A percentile compares a stretch with the other conserved stretches of the same genome.
Conservation (phyloP, 352 stramenopile genomes). For the Phytophthora foliorum region DNA sequence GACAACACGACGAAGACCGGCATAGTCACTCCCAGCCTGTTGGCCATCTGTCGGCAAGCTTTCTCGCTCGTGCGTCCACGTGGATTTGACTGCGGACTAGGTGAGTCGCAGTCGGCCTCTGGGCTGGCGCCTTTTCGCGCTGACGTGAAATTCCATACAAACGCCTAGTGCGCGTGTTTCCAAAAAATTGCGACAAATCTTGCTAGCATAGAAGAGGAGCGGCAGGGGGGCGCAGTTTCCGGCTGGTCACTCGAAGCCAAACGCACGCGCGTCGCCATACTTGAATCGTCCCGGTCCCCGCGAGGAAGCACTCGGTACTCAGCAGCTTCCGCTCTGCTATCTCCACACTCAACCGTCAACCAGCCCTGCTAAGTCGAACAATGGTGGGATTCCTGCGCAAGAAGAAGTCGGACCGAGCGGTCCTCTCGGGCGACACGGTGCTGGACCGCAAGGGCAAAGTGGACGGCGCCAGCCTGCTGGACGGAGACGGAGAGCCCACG, state of each 20-base stretch:
- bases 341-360: slow-evolving; percentile 11
- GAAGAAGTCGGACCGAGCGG: slow-evolving; percentile 83
- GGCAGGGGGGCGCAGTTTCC: slow-evolving; percentile 36
- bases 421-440: slow-evolving; percentile 76
- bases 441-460: slow-evolving; percentile 89
- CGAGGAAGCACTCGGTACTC: neutral
- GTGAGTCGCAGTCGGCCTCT: slow-evolving; percentile 23
- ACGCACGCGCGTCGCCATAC: slow-evolving; percentile 28
- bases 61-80: slow-evolving; percentile 39
- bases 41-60: slow-evolving; percentile 29
- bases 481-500: slow-evolving; percentile 85
- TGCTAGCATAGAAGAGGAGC: slow-evolving; percentile 37
- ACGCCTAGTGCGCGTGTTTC: slow-evolving; percentile 23
- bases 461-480: slow-evolving; percentile 83
- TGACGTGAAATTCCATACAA: slow-evolving; percentile 20
- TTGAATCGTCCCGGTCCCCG: slow-evolving; percentile 39
- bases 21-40: slow-evolving; percentile 28
- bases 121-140: slow-evolving; percentile 36
- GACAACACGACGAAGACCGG: slow-evolving; percentile 16
- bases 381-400: slow-evolving; percentile 90
- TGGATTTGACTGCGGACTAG: slow-evolving; percentile 36
- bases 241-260: slow-evolving; percentile 16
- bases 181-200: slow-evolving; percentile 45
- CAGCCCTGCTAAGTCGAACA: slow-evolving; percentile 1
- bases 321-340: slow-evolving; percentile 7